phyloP scores from a whole-genome alignment of 176 grass and related monocot genomes.

The Sorghum bicolor region Sorghum_bicolor_NCBIv3 NC_012875.2:59510001-59510500 shows the following conservation, averaged over 20 bases:
- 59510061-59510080: neutral
- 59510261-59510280: neutral
- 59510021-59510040: neutral
- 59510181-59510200: neutral
- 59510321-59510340: neutral
- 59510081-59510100: neutral
- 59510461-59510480: slow-evolving; percentile 66
- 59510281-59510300: neutral
- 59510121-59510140: neutral
- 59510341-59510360: neutral
- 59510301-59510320: neutral
- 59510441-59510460: slow-evolving; percentile 60
- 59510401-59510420: slow-evolving; percentile 42
- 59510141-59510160: neutral
- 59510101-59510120: neutral
- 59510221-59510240: neutral
- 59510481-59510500: slow-evolving; percentile 77
- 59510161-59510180: neutral
- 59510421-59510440: slow-evolving; percentile 72
- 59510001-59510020: neutral
- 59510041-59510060: neutral
- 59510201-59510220: slow-evolving; percentile 4
- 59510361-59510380: neutral
- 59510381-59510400: neutral
- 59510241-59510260: no score